Evolutionary conservation across 2,329 filamentous ascomycete genomes (phyloP).

Genomic region (Ophiocordyceps camponoti-saundersi): DNA sequence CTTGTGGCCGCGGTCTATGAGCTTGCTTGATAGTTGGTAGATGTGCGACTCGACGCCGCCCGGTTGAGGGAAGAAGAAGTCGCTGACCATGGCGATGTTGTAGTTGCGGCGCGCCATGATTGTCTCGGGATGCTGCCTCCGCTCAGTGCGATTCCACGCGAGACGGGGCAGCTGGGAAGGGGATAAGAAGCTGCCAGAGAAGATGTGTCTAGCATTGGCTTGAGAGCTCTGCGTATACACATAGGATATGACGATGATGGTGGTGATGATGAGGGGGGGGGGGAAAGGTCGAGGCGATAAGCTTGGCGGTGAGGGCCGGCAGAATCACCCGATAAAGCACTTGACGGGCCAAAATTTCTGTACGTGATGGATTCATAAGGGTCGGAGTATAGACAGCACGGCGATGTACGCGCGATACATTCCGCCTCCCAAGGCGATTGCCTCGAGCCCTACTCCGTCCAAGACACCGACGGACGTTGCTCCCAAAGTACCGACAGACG

Average conservation of each 20-base stretch:
- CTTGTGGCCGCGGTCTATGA: conserved; percentile 94
- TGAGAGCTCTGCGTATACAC: no score
- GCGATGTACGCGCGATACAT: conserved; percentile 27
- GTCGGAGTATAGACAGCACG: not conserved
- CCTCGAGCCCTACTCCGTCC: not conserved
- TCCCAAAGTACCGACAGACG: conserved; percentile 4
- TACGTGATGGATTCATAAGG: not conserved
- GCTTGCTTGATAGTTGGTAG: conserved; percentile 90
- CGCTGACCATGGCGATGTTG: conserved; percentile 83
- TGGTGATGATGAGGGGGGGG: not conserved
- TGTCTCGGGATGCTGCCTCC: conserved; percentile 5
- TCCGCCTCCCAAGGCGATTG: conserved; percentile 13
- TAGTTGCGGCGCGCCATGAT: conserved; percentile 39
- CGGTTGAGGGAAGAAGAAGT: conserved; percentile 98
- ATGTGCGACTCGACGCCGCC: conserved; percentile 97
- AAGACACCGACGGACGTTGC: not conserved
- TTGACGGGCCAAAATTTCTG: conserved; percentile 17
- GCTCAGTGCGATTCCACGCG: not conserved
- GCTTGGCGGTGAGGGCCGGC: conserved; percentile 18
- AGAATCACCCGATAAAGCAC: conserved; percentile 18
- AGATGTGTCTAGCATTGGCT: no score
- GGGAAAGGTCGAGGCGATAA: conserved; percentile 10
- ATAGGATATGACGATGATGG: not conserved
- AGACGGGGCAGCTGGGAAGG: not conserved
- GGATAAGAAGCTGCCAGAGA: no score